A percentile compares a stretch with the other conserved stretches of the same genome.
phyloP scores from a whole-genome alignment of 257 asterid genomes.

The Solanum arcanum region DNA sequence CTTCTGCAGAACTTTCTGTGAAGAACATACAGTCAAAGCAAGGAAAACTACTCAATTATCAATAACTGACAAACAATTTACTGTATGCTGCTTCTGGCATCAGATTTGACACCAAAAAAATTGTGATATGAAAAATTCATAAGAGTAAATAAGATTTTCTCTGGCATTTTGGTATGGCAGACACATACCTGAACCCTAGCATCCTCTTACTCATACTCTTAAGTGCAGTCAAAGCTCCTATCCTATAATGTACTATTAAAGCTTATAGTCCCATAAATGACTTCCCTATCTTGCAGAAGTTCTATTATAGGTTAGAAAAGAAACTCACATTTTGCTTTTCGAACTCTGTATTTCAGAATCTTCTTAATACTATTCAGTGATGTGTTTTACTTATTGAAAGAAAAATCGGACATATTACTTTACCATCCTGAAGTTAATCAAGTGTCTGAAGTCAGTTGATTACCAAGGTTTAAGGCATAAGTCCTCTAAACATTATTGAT shows the following conservation, averaged over 20 bases:
- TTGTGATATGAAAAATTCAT: neutral
- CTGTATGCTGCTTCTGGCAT: neutral
- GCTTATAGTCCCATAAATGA: neutral
- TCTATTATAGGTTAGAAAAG: neutral
- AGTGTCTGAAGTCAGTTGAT: neutral
- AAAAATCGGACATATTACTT: neutral
- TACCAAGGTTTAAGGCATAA: neutral
- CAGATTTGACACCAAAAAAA: neutral
- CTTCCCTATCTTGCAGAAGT: neutral
- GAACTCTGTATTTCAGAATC: neutral
- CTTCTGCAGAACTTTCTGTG: neutral
- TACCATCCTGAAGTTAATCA: neutral
- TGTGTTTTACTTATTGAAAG: neutral
- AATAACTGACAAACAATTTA: neutral
- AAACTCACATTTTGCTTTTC: neutral
- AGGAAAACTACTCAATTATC: neutral
- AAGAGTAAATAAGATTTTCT: neutral
- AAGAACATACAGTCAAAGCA: neutral
- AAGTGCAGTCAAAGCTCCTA: neutral
- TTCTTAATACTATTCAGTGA: neutral
- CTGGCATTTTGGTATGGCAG: neutral
- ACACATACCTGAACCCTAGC: neutral
- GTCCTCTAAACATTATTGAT: neutral
- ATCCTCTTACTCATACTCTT: neutral
- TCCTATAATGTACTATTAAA: neutral